phyloP scores from a whole-genome alignment of 352 stramenopile species.

The Achlya hypogyna region DNA sequence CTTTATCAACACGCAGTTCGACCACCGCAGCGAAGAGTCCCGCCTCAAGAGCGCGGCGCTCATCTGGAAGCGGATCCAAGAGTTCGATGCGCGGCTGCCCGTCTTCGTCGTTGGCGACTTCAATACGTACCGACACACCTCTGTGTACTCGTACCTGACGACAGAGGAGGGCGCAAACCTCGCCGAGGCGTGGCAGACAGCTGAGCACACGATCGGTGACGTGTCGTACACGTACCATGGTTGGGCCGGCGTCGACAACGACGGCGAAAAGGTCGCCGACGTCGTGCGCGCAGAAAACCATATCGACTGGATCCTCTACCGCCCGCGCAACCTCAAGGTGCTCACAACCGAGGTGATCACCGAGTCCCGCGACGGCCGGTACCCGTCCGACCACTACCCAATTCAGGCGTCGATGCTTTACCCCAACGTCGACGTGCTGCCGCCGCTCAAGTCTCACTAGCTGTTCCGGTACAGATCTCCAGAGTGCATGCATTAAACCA shows the following conservation, averaged over 20 bases:
- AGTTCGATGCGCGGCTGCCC: conserved; percentile 34
- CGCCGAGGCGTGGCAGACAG: conserved; percentile 61
- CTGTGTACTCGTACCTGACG: conserved; percentile 76
- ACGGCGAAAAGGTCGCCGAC: conserved; percentile 55
- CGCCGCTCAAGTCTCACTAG: conserved; percentile 23
- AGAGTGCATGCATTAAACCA: too few species aligned
- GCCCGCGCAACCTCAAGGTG: conserved; percentile 56
- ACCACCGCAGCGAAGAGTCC: conserved; percentile 48
- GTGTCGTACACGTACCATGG: conserved; percentile 84
- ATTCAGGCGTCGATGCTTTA: conserved; percentile 77
- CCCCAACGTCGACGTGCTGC: conserved; percentile 44
- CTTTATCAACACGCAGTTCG: conserved; percentile 72
- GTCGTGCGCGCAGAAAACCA: conserved; percentile 52
- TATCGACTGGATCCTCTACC: conserved; percentile 86
- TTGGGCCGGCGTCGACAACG: conserved; percentile 77
- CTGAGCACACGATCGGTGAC: conserved; percentile 50
- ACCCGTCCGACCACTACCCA: conserved; percentile 82
- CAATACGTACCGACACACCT: conserved; percentile 77
- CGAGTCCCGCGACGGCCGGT: conserved; percentile 64
- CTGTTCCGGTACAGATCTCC: too few species aligned
- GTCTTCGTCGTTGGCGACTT: conserved; percentile 79
- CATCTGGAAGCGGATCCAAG: conserved; percentile 58
- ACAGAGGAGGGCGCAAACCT: conserved; percentile 50
- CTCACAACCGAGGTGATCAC: conserved; percentile 74
- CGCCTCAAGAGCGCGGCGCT: conserved; percentile 44